These are phyloP conservation scores for Emmonsiellopsis sp. DNA, from an alignment of 2,329 filamentous ascomycete species.

Conservation along the genomic window DNA sequence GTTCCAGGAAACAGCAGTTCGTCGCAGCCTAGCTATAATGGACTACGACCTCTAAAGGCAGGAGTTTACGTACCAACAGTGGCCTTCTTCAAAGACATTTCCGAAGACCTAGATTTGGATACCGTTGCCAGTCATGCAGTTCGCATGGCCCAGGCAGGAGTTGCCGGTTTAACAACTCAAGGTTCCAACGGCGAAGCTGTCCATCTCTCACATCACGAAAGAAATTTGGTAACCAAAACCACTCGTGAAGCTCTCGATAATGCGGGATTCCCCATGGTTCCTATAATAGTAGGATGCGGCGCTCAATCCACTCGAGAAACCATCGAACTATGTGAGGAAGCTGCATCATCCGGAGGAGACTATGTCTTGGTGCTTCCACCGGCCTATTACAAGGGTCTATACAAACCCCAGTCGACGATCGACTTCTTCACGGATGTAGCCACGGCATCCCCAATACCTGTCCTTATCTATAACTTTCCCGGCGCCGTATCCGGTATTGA, in stretches of 20 bases:
- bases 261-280: slow-evolving; percentile 65
- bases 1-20: background rate
- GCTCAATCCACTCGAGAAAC: slow-evolving; percentile 75
- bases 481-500: slow-evolving; percentile 79
- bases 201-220: slow-evolving; percentile 71
- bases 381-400: slow-evolving; percentile 70
- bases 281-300: slow-evolving; percentile 72
- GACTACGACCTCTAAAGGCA: slow-evolving; percentile 6
- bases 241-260: slow-evolving; percentile 74
- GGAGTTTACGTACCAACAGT: slow-evolving; percentile 36
- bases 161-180: slow-evolving; percentile 76
- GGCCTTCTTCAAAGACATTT: slow-evolving; percentile 79
- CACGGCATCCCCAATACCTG: slow-evolving; percentile 62
- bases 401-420: slow-evolving; percentile 63
- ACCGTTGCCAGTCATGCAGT: slow-evolving; percentile 72
- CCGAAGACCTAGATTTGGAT: slow-evolving; percentile 74
- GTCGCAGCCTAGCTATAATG: slow-evolving; percentile 7
- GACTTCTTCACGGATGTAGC: slow-evolving; percentile 69
- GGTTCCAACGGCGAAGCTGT: slow-evolving; percentile 86
- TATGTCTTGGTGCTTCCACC: slow-evolving; percentile 72
- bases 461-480: slow-evolving; percentile 86
- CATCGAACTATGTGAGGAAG: slow-evolving; percentile 62
- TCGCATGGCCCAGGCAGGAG: slow-evolving; percentile 64
- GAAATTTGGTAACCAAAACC: slow-evolving; percentile 62
- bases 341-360: slow-evolving; percentile 61